Base-by-base conservation (phyloP, 202 grass and related monocot genomes). In the Brachypodium distachyon region DNA sequence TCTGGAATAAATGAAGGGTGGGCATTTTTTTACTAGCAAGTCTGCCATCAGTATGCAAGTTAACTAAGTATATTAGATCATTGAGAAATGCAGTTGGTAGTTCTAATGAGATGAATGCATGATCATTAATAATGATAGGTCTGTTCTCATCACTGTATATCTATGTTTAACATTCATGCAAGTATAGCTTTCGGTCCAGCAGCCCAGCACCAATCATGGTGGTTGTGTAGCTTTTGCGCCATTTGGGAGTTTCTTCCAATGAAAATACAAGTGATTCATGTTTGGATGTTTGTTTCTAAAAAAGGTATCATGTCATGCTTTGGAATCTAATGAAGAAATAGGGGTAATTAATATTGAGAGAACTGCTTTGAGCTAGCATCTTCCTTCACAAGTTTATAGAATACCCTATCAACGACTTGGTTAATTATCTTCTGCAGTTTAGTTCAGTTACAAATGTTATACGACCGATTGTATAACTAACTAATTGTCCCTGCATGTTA, bases 1-100 rank as follows among this genome's bases (percentile, higher is more conserved):
- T 94, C 95, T 94, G 80, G 34, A 9, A 42, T 18, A 85, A 68
- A 61, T 67, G 43, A 72, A 33, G 55, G 38, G 29, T 75, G 44
- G 70, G 37, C 65, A 58, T n/a, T 61, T n/a, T 8, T 12, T 74
- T 31, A 21, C 12, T 76, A 13, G 2, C 18, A 19, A 25, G 37
- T 74, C 22, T 74, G 26, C 4, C 2, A 29, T 77, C 18, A 62
- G 25, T 25, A 53, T 60, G 55, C 59, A 37, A 12, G 36, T 51
- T 44, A 62, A 61, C 56, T 51, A 13, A 29, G 48, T 29, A 28
- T 28, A 29, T 66, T 23, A 23, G 32, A 77, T 38, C 6, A 54
- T 62, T 36, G 28, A 12, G 12, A 33, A 9, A 47, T 62, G 57
- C 56, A 36, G 3, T 23, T 29, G 28, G 54, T 47, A 61, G 54